Evolutionary conservation across 2,329 filamentous ascomycete genomes (phyloP).

Genomic region (Lecanicillium sp.): DNA sequence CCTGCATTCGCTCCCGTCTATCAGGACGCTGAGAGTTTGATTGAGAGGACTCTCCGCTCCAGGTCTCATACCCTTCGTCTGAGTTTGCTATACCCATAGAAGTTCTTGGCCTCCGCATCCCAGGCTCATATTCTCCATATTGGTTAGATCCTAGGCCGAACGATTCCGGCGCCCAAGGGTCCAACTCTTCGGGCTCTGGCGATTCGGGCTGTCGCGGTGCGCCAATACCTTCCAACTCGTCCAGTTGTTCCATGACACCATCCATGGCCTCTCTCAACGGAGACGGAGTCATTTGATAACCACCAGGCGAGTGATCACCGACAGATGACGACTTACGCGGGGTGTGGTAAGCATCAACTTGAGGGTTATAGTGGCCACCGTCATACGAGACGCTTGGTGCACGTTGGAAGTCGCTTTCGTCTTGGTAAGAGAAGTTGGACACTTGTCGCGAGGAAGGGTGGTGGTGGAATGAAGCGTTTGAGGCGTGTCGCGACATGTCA

Average conservation of each 20-base stretch:
- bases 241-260: conserved; percentile 90
- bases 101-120: conserved; percentile 49
- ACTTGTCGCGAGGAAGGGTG: conserved; percentile 10
- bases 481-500: conserved; percentile 25
- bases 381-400: conserved; percentile 33
- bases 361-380: conserved; percentile 18
- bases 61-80: conserved; percentile 54
- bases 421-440: conserved; percentile 5
- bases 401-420: conserved; percentile 20
- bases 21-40: conserved; percentile 33
- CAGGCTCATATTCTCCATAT: conserved; percentile 17
- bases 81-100: conserved; percentile 60
- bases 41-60: conserved; percentile 45
- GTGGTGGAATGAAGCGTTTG: conserved; percentile 24
- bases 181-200: conserved; percentile 46
- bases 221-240: conserved; percentile 57
- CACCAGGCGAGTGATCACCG: conserved; percentile 55
- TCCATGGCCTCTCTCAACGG: conserved; percentile 94
- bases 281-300: conserved; percentile 71
- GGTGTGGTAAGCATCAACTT: conserved; percentile 32
- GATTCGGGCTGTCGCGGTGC: conserved; percentile 48
- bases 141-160: conserved; percentile 50
- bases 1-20: conserved; percentile 37
- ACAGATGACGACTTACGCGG: conserved; percentile 53
- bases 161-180: conserved; percentile 87